Evolutionary conservation across 2,329 filamentous ascomycete species (phyloP), one percentile per base, ranked within the genome.

Genomic region (Penicillium sp.): DNA sequence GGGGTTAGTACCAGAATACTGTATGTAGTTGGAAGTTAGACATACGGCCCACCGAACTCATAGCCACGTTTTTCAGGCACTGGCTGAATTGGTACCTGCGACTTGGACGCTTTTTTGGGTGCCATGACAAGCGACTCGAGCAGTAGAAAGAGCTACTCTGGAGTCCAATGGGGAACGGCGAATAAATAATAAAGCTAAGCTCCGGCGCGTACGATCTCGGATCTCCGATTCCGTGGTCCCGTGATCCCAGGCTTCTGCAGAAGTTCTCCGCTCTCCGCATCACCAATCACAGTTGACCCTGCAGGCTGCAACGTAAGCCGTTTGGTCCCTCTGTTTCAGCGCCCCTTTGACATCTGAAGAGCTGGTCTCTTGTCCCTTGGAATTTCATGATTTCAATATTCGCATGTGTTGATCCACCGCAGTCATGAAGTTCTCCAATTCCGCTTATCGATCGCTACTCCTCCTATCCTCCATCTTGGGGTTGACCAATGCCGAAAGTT

Each of bases 41-140:
- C 68, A 45, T 61, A 71, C 67, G 68, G 69, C 43, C 69, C 69
- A 41, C 57, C 54, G 42, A 72, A 71, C 39, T 71, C 69, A 54
- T 71, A 72, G 38, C 66, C 67, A 33, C 64, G 62, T 41, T 66
- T 64, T 44, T 64, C 61, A 3, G 61, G 61, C 15, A 62, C 57
- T 11, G 59, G 53, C 37, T 66, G 60, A 15, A 64, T 51, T 3
- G 54, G 61, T 4, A 59, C 41, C 29, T 51, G 48, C n/a, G 54
- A 42, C 23, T 57, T 61, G 13, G 51, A 41, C 20, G 47, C 42
- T 41, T 59, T 59, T 37, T 61, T 66, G n/a, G 57, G 45, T 29
- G 59, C 46, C 60, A 62, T 64, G 11, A 18, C 50, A 32, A 38
- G 4, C 15, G 16, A 28, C 10, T 23, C 32, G 29, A 41, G 28